Conservation (phyloP, 2,329 filamentous ascomycete genomes). For the Dryadomyces quercivorus region DNA sequence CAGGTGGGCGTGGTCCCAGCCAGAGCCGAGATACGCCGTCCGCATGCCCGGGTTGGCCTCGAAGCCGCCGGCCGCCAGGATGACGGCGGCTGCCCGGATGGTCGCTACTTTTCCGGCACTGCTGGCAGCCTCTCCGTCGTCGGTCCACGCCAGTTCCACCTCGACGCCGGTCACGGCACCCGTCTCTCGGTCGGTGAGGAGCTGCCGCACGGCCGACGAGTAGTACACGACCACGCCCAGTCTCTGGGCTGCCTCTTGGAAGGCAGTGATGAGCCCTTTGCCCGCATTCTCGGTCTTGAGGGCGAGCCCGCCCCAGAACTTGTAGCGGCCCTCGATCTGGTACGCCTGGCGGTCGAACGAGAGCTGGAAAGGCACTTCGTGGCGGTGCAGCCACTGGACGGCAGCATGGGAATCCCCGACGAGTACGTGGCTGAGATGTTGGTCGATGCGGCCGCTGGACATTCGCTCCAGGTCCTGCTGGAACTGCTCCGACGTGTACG, state of each 20-base stretch:
- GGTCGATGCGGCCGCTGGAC: constrained; percentile 40
- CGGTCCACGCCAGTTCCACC: constrained; percentile 1
- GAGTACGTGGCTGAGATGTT: constrained; percentile 31
- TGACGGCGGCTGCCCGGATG: constrained; percentile 27
- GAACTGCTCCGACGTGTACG: constrained; percentile 45
- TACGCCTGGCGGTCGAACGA: constrained; percentile 56
- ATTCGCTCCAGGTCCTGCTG: constrained; percentile 41
- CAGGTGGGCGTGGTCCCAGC: constrained; percentile 50
- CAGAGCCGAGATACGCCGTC: constrained; percentile 39
- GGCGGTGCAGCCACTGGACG: constrained; percentile 40
- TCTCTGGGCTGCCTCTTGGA: constrained; percentile 28
- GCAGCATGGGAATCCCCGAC: constrained; percentile 37
- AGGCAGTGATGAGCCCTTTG: constrained; percentile 42
- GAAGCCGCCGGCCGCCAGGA: constrained; percentile 51
- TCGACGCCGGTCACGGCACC: constrained; percentile 21
- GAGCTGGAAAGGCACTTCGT: constrained; percentile 45
- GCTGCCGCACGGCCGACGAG: constrained; percentile 25
- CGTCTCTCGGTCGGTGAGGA: constrained; percentile 11
- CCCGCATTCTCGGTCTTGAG: constrained; percentile 47
- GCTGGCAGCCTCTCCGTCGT: too few relatives aligned
- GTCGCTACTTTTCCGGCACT: background rate
- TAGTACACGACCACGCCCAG: constrained; percentile 32
- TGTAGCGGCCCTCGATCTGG: constrained; percentile 44
- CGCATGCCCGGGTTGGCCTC: constrained; percentile 47
- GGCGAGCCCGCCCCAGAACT: constrained; percentile 57